Conservation (phyloP, 306 rosid genomes). For the Cicer bijugum region DNA sequence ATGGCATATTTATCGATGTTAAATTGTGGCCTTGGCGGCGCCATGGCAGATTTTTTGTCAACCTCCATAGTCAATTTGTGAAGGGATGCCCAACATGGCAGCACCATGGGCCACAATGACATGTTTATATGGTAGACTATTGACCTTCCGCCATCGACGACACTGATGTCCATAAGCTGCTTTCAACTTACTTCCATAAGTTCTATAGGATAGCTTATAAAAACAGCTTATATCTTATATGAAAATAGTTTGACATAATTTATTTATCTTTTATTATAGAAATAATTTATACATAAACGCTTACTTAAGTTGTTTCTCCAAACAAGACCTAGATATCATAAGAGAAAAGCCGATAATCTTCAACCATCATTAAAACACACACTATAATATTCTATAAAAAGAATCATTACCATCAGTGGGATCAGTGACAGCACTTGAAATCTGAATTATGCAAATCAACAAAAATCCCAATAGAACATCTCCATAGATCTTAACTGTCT, state of each 20-base stretch:
- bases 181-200: no score
- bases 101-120: neutral
- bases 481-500: conserved; percentile 58
- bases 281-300: no score
- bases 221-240: no score
- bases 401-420: conserved; percentile 71
- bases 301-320: no score
- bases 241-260: no score
- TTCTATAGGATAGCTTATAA: no score
- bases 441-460: conserved; percentile 61
- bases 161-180: no score
- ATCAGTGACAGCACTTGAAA: conserved; percentile 71
- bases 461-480: conserved; percentile 58
- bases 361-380: conserved; percentile 23
- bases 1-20: no score
- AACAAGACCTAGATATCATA: neutral
- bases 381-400: conserved; percentile 37
- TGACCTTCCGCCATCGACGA: no score
- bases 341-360: conserved; percentile 30
- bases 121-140: neutral
- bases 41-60: neutral
- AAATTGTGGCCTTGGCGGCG: no score
- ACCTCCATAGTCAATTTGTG: neutral
- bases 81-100: neutral
- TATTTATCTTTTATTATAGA: no score